Base-by-base conservation (phyloP, 257 asterid species). In the Plantago elongata region DNA sequence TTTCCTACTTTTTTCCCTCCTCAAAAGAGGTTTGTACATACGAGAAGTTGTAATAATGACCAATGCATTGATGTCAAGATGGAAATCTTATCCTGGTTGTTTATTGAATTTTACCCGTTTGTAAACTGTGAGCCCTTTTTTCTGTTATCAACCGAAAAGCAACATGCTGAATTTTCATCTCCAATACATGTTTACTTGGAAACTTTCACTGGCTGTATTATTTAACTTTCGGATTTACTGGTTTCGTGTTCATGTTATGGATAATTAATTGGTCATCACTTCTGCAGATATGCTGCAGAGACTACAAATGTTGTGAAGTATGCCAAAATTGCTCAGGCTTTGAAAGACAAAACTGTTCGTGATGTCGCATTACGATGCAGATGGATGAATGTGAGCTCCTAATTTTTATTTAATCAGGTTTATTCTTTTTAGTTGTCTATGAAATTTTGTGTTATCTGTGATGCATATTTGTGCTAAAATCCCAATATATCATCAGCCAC, bases 311-410 rank as follows among this genome's bases (percentile, higher is more conserved):
- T 85, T 61, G 63, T 79, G 60, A 80, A 89, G 38, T 90, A 85
- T 74, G 87, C 96, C 11, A 88, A 88, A 75, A 90, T 90, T 59
- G 82, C 98, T n/a, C 84, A 69, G 78, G 84, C 87, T 40, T 69
- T 90, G 66, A 77, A 81, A 63, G 94, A 84, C 57, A 90, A 90
- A 82, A 90, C 98, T 11, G 96, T 88, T 72, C 98, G 98, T 10
- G 98, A 90, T 72, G 85, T 88, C 69, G 98, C 96, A 63, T 69
- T 90, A 49, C 92, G 96, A 14, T 83, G 93, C 78, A 85, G 96
- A 81, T 85, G 95, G 95, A 88, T 90, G 96, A 85, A 67, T 40
- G 98, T 90, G 82, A 85, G 96, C 69, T 62, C 47, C 62, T 46
- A 18, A 34, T 57, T 61, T 61, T 13, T 7, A n/a, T n/a, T 52